Percentiles rank a stretch among this genome's conserved stretches.
Conservation (phyloP, 1,139 yeast species). For the Hanseniaspora uvarum region DNA sequence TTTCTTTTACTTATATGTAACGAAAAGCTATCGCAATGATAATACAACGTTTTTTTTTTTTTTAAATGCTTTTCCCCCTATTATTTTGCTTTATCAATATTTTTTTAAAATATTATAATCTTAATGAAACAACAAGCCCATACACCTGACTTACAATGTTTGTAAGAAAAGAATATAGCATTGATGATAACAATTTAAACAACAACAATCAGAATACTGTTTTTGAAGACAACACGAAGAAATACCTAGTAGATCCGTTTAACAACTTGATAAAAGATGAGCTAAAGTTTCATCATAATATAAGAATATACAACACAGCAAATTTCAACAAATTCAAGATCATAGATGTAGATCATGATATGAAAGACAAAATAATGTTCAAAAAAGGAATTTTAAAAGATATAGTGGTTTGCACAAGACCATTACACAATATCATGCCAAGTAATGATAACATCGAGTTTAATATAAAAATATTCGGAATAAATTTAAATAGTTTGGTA, state of each 20-base stretch:
- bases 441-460: not conserved
- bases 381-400: conserved; percentile 9
- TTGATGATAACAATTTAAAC: not conserved
- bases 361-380: not conserved
- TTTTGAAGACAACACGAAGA: conserved; percentile 5
- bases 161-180: not conserved
- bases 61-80: no score
- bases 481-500: not conserved
- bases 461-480: conserved; percentile 1
- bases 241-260: conserved; percentile 7
- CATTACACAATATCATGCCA: not conserved
- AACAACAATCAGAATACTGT: not conserved
- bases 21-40: no score
- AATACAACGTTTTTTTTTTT: not conserved
- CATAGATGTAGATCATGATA: not conserved
- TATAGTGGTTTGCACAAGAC: not conserved
- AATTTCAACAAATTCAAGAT: not conserved
- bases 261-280: conserved; percentile 12
- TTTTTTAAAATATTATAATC: no score
- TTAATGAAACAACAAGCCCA: no score
- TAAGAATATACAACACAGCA: not conserved
- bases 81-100: not conserved
- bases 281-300: conserved; percentile 5
- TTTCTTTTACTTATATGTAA: not conserved
- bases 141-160: not conserved